Conservation (phyloP, 73 alveolate genomes). For the Blepharisma stoltei region DNA sequence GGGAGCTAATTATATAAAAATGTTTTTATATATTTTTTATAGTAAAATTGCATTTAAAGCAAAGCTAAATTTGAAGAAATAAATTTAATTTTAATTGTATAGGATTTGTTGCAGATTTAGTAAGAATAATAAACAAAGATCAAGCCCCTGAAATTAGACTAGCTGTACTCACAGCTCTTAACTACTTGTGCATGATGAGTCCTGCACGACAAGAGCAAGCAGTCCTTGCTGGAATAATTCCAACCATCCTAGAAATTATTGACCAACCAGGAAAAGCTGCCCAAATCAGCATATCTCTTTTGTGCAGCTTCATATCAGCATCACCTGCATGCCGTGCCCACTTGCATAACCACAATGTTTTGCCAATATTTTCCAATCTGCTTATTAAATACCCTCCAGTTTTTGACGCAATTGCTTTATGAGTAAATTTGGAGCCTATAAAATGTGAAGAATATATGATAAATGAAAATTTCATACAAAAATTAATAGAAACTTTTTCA, state of each 20-base stretch:
- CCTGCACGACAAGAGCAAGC: conserved; percentile 27
- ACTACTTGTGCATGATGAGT: not conserved
- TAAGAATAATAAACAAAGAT: conserved; percentile 4
- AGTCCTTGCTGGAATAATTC: conserved; percentile 5
- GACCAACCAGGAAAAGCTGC: not conserved
- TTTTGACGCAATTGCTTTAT: not conserved
- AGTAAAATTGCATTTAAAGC: too few species aligned
- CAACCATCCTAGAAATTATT: not conserved
- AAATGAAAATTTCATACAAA: not conserved
- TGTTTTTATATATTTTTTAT: too few species aligned
- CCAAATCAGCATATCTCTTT: not conserved
- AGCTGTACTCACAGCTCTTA: not conserved
- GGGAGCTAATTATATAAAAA: too few species aligned
- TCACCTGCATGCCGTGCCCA: conserved; percentile 9
- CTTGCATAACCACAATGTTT: not conserved
- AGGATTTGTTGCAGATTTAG: conserved; percentile 21
- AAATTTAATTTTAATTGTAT: too few species aligned
- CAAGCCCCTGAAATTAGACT: not conserved
- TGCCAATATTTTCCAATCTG: not conserved
- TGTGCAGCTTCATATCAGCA: not conserved
- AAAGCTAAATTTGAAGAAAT: too few species aligned
- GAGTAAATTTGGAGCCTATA: not conserved
- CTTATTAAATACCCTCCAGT: not conserved
- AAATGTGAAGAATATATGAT: not conserved
- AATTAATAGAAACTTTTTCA: not conserved